These are phyloP conservation scores for Basipetospora chlamydospora DNA, from an alignment of 2,329 filamentous ascomycete species.

Conservation along the genomic window DNA sequence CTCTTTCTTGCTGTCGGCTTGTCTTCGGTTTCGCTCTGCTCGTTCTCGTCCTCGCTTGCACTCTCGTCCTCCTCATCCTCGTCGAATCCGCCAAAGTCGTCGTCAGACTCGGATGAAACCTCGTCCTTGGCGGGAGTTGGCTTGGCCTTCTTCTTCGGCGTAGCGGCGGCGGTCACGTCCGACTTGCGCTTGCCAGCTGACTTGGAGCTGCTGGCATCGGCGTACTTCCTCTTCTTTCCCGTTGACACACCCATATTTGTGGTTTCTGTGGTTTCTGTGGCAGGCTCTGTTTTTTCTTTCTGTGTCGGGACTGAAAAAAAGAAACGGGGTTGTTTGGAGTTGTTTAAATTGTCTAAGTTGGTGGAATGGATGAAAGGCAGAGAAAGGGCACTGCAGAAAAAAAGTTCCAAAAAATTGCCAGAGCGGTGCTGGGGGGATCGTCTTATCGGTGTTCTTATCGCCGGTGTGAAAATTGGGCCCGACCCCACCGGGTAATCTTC, in stretches of 20 bases:
- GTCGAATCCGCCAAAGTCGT: slow-evolving; percentile 2
- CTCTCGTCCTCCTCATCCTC: slow-evolving; percentile 11
- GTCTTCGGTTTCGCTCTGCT: slow-evolving; percentile 9
- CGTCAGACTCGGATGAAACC: not conserved
- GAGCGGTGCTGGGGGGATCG: slow-evolving; percentile 8
- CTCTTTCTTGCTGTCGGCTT: slow-evolving; percentile 8
- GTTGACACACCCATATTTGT: slow-evolving; percentile 9
- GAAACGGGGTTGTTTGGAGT: slow-evolving; percentile 4
- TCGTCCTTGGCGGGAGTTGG: slow-evolving; percentile 13
- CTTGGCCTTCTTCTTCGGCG: slow-evolving; percentile 20
- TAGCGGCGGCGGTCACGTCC: slow-evolving; percentile 9
- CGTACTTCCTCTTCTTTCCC: slow-evolving; percentile 22
- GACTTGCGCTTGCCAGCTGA: slow-evolving; percentile 10
- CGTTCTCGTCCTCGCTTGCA: slow-evolving; percentile 7
- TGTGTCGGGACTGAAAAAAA: slow-evolving; percentile 2
- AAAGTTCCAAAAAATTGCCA: not conserved
- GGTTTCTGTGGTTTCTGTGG: slow-evolving; percentile 7
- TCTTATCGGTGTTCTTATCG: slow-evolving; percentile 10
- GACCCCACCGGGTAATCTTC: not conserved
- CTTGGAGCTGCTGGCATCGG: slow-evolving; percentile 17
- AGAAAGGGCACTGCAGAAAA: slow-evolving; percentile 3
- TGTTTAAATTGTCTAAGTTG: too few species aligned
- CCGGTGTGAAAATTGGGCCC: not conserved
- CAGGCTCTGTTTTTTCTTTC: too few species aligned
- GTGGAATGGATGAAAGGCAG: too few species aligned